Percentiles rank a stretch among this genome's conserved stretches.
Conservation (phyloP, 768 basidiomycete genomes). For the Russula virescens region DNA sequence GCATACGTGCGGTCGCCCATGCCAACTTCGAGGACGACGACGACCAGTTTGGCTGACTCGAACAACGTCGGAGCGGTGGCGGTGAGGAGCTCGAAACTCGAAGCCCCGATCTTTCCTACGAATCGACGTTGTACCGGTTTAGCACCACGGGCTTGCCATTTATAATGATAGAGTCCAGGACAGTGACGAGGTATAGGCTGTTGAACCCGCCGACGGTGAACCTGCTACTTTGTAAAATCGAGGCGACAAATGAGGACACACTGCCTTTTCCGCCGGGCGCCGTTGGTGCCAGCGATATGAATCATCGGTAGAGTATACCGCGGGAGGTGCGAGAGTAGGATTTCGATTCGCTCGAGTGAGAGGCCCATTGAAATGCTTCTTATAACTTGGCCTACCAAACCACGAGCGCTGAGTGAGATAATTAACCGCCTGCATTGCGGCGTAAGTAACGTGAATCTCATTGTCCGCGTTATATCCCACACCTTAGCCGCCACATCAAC, state of each 20-base stretch:
- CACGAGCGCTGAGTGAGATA: no score
- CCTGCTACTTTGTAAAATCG: constrained; percentile 56
- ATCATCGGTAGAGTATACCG: constrained; percentile 72
- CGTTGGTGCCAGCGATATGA: constrained; percentile 93
- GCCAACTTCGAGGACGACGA: constrained; percentile 88
- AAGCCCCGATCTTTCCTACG: constrained; percentile 44
- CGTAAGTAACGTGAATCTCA: no score
- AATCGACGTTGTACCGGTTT: constrained; percentile 46
- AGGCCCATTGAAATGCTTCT: constrained; percentile 45
- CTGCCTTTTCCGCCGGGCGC: constrained; percentile 99
- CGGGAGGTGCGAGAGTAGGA: constrained; percentile 49
- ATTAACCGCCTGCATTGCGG: no score
- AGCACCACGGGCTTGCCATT: constrained; percentile 47
- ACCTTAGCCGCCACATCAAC: no score
- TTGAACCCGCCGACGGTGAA: constrained; percentile 80
- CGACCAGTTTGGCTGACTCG: constrained; percentile 60
- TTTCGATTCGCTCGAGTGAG: constrained; percentile 51
- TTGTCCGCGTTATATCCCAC: no score
- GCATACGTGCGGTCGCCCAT: constrained; percentile 93
- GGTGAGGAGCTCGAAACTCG: constrained; percentile 81
- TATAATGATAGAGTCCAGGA: constrained; percentile 72
- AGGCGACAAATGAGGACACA: constrained; percentile 75
- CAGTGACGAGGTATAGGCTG: constrained; percentile 80
- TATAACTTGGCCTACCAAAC: no score
- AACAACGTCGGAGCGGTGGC: constrained; percentile 75